Base-by-base conservation (phyloP, 345 rosid genomes). In the Populus nigra region DNA sequence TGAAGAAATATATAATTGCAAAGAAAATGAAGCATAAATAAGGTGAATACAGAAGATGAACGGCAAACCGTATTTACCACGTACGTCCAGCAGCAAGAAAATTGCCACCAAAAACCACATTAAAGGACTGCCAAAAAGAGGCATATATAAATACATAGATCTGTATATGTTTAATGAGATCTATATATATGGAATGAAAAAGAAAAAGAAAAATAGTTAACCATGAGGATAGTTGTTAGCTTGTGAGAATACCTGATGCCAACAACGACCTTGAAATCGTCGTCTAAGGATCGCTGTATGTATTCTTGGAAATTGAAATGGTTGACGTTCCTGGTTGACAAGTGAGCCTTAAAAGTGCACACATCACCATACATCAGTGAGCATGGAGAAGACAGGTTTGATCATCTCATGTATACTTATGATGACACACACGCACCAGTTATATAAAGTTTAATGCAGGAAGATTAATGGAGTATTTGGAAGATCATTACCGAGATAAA, bases 241-340 rank as follows among this genome's bases (percentile, higher is more conserved):
- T 8, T 63, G 33, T 7, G 33, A 23, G 7, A 63, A 63, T 15
- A 76, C 79, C 79, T 76, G 55, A 76, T 25, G 33, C 79, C 43
- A 0, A 76, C 68, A 22, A 80, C 84, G 4, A 41, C 81, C 76
- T 76, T 76, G 73, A 83, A 83, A 77, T 87, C 90, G 62, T 87
- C 82, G 35, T 87, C 84, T 25, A 87, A 65, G 27, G 88, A 80
- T 85, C 88, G 36, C 5, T 85, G 70, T 23, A 85, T 83, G 80
- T 82, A 83, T 18, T 80, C 69, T 33, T 87, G 88, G 74, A 85
- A 87, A 70, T 87, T 59, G 77, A 85, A 87, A 25, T 77, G 25
- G 25, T 83, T 82, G 72, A 4, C 55, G 55, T 81, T 79, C 45
- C 66, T 77, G 25, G 83, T 79, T 9, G 80, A 74, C 35, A 83